Evolutionary conservation across 352 stramenopile species (phyloP).

Genomic region (Thalassiosira mediterranea): DNA sequence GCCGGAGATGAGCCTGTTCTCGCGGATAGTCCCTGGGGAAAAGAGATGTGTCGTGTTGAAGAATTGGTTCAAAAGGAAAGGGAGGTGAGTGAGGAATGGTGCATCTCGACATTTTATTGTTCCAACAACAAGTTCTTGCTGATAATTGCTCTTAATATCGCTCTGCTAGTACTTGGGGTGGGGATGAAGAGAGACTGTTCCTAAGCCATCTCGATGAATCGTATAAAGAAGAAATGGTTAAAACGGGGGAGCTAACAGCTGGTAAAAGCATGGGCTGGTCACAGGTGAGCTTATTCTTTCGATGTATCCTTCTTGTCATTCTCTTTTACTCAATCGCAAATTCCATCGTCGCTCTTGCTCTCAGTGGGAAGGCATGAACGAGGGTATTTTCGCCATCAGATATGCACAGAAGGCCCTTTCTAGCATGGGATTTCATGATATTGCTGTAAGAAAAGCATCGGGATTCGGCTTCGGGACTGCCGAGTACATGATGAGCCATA

Average conservation of each 20-base stretch:
- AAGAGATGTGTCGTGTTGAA: conserved; percentile 49
- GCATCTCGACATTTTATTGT: too few relatives aligned
- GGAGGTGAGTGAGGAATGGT: too few relatives aligned
- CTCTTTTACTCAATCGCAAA: neutral
- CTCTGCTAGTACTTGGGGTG: conserved; percentile 17
- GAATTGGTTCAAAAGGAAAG: conserved; percentile 44
- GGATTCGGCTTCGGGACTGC: conserved; percentile 46
- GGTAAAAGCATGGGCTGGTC: conserved; percentile 51
- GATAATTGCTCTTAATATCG: too few relatives aligned
- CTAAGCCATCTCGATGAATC: conserved; percentile 22
- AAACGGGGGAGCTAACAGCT: conserved; percentile 37
- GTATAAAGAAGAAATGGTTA: conserved; percentile 36
- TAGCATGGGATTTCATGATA: conserved; percentile 47
- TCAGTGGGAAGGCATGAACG: conserved; percentile 54
- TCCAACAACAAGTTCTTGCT: too few relatives aligned
- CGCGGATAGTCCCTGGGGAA: conserved; percentile 42
- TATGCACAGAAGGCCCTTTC: conserved; percentile 54
- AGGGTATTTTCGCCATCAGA: conserved; percentile 52
- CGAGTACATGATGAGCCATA: conserved; percentile 59
- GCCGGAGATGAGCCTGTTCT: conserved; percentile 51
- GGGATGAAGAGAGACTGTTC: conserved; percentile 46
- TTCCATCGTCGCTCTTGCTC: too few relatives aligned
- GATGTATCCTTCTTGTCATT: neutral
- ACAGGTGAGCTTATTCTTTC: conserved; percentile 6
- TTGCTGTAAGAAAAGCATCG: conserved; percentile 47